Base-by-base conservation (phyloP, 768 basidiomycete species). In the Trametes villosa region DNA sequence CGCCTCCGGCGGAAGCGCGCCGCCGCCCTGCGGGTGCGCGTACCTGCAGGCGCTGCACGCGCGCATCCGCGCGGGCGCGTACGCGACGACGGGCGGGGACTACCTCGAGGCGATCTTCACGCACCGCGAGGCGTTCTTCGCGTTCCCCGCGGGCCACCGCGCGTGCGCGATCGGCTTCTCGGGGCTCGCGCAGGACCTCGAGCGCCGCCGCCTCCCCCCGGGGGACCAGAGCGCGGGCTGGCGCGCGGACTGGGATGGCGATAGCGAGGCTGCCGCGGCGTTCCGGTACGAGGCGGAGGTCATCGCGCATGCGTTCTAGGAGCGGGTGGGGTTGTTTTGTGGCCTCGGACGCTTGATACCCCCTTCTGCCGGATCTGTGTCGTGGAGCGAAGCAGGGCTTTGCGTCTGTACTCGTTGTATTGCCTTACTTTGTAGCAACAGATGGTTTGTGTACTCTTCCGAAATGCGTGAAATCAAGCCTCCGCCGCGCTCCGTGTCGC, bases 61-160 rank as follows among this genome's bases (percentile, higher is more conserved):
- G 41, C 69, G 66, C 57, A 60, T 71, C 60, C 67, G 65, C 12
- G 57, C 70, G 57, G 71, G 64, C 48, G 66, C 59, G 9, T 74
- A 78, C 59, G 72, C 74, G 66, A 90, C 87, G 56, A 88, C 87
- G 47, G 80, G 82, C 75, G 89, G 89, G 67, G 88, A 83, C 59
- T 92, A 91, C 69, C 82, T 92, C 73, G 90, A 92, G 69, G 79
- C 82, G 52, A 86, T 92, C 67, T 89, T 91, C 74, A 84, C 85
- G 0, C 90, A 92, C 75, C 88, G 90, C 69, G 85, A 87, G 70
- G 83, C 88, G 36, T 78, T 87, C 62, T 77, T 74, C 63, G 82
- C 86, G 11, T 86, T 78, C 68, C 89, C 90, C 20, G 75, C 78
- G 55, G 86, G 77, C 12, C 90, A 92, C 76, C 72, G 62, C 59